Percentiles rank a stretch among this genome's conserved stretches.
Conservation (phyloP, 2,329 filamentous ascomycete species). For the Ophiognomonia clavigignenti-juglandacearum region DNA sequence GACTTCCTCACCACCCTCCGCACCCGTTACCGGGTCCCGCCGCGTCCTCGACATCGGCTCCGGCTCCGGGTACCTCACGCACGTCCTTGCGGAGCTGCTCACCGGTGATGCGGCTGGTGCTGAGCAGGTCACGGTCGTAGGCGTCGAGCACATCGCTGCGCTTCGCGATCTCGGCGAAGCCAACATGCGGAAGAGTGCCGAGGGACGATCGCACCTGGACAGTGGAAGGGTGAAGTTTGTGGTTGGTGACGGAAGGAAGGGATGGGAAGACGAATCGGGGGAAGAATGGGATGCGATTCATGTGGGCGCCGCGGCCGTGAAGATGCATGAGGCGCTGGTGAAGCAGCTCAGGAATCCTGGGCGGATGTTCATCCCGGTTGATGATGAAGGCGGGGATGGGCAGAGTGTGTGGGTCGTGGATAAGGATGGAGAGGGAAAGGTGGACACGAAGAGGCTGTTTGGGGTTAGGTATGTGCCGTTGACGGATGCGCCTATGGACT, state of each 20-base stretch:
- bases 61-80: conserved; percentile 80
- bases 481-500: conserved; percentile 56
- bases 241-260: conserved; percentile 67
- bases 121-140: no score
- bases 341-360: conserved; percentile 77
- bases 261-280: conserved; percentile 42
- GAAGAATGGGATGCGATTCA: conserved; percentile 86
- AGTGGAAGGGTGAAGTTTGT: conserved; percentile 66
- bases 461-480: conserved; percentile 74
- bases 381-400: conserved; percentile 41
- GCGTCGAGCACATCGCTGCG: conserved; percentile 67
- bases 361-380: conserved; percentile 73
- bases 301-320: conserved; percentile 79
- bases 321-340: conserved; percentile 67
- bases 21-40: conserved; percentile 33
- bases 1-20: conserved; percentile 56
- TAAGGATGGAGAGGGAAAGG: conserved; percentile 60
- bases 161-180: conserved; percentile 56
- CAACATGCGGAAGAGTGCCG: conserved; percentile 61
- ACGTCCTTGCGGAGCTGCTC: conserved; percentile 77
- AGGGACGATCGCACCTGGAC: conserved; percentile 56
- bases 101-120: no score
- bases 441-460: conserved; percentile 59
- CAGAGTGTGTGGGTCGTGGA: conserved; percentile 73
- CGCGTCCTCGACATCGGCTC: conserved; percentile 70